Conservation (phyloP, 2,329 filamentous ascomycete species). For the Beauveria bassiana region DNA sequence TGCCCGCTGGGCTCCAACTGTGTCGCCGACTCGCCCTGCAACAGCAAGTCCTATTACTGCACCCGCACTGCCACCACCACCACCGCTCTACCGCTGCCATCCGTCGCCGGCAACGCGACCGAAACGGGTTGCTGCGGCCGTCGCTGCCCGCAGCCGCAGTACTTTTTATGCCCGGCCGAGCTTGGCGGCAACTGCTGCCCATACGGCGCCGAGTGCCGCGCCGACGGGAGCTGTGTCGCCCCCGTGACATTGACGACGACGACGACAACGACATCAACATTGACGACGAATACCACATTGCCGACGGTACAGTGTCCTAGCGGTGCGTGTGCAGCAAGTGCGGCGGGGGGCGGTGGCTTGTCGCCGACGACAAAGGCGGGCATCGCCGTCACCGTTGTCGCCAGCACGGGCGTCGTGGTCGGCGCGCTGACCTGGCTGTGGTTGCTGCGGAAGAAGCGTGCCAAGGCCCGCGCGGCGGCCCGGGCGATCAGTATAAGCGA, state of each 20-base stretch:
- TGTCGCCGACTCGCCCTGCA: conserved; percentile 28
- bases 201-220: conserved; percentile 35
- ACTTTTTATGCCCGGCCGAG: conserved; percentile 35
- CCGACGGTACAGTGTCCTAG: not conserved
- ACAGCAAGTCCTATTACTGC: conserved; percentile 27
- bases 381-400: conserved; percentile 45
- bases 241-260: conserved; percentile 17
- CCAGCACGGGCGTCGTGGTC: conserved; percentile 34
- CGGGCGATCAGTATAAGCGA: conserved; percentile 5
- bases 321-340: not conserved
- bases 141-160: conserved; percentile 31
- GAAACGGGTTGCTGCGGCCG: conserved; percentile 32
- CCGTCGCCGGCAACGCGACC: not conserved
- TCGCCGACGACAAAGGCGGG: conserved; percentile 47
- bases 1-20: conserved; percentile 37
- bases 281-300: not conserved
- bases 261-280: conserved; percentile 13
- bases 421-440: conserved; percentile 40
- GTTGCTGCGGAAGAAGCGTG: conserved; percentile 28
- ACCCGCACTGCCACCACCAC: conserved; percentile 21
- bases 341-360: conserved; percentile 18
- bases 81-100: conserved; percentile 14
- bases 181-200: conserved; percentile 44
- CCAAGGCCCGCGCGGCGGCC: conserved; percentile 15
- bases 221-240: conserved; percentile 27